A percentile compares a stretch with the other conserved stretches of the same genome.
Conservation (phyloP, 75 land plant genomes). For the Chamaecyparis obtusa region DNA sequence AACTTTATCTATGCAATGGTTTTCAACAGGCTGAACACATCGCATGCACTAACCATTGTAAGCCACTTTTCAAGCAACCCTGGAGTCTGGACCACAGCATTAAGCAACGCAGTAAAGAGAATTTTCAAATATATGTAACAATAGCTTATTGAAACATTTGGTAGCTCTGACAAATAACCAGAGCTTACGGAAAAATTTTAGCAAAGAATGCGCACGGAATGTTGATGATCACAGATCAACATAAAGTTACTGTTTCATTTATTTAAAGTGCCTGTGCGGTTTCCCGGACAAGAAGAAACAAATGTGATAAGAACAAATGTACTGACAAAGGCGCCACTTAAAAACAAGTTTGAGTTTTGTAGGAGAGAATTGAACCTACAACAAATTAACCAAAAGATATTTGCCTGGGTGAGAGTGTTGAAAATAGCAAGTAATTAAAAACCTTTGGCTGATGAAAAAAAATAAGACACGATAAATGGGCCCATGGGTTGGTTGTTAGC, state of each 20-base stretch:
- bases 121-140: too few species aligned
- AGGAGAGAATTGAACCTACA: too few species aligned
- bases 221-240: neutral
- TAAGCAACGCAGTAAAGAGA: neutral
- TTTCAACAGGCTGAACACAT: neutral
- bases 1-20: neutral
- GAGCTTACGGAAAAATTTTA: too few species aligned
- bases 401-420: too few species aligned
- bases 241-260: neutral
- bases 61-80: neutral
- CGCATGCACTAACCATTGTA: neutral
- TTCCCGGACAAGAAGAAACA: neutral
- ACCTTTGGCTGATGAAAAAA: too few species aligned
- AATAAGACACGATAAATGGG: too few species aligned
- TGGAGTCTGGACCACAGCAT: neutral
- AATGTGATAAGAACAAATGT: neutral
- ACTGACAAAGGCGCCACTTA: neutral
- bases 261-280: neutral
- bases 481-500: too few species aligned
- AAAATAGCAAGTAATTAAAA: too few species aligned
- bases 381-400: too few species aligned
- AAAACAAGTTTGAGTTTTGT: neutral
- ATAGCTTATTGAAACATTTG: too few species aligned
- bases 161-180: neutral
- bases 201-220: neutral